Conservation (phyloP, 345 rosid species). For the Hibiscus trionum region DNA sequence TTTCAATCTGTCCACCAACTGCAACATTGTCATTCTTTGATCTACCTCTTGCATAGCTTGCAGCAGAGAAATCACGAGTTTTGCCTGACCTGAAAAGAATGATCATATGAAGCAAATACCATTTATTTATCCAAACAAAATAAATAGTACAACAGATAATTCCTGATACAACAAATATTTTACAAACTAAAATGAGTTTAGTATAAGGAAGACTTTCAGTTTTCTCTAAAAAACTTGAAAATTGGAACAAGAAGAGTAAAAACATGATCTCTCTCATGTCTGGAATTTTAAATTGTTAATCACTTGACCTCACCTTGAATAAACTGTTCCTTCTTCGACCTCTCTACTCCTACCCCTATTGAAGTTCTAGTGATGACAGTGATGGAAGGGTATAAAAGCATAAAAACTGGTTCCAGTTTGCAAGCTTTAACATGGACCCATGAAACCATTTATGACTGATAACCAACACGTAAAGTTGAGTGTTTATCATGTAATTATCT, state of each 20-base stretch:
- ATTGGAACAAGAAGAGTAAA: neutral
- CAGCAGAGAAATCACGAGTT: conserved; percentile 59
- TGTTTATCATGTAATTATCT: neutral
- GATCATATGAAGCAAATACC: conserved; percentile 2
- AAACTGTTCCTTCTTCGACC: neutral
- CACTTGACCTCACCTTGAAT: neutral
- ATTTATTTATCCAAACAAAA: neutral
- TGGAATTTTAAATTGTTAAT: neutral
- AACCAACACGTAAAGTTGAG: neutral
- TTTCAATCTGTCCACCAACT: conserved; percentile 83
- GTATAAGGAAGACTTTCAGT: neutral
- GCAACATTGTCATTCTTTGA: conserved; percentile 80
- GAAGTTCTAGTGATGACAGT: neutral
- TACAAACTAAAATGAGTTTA: neutral
- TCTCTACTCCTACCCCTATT: neutral
- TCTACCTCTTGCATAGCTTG: conserved; percentile 61
- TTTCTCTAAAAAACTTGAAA: neutral
- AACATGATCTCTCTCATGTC: neutral
- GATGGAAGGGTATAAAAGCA: neutral
- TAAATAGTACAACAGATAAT: neutral
- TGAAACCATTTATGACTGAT: neutral
- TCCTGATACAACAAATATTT: neutral
- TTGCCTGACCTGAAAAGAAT: conserved; percentile 50
- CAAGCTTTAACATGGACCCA: neutral
- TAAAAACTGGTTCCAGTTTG: neutral